Conservation (phyloP, 768 basidiomycete genomes). For the Naganishia vaughanmartiniae region DNA sequence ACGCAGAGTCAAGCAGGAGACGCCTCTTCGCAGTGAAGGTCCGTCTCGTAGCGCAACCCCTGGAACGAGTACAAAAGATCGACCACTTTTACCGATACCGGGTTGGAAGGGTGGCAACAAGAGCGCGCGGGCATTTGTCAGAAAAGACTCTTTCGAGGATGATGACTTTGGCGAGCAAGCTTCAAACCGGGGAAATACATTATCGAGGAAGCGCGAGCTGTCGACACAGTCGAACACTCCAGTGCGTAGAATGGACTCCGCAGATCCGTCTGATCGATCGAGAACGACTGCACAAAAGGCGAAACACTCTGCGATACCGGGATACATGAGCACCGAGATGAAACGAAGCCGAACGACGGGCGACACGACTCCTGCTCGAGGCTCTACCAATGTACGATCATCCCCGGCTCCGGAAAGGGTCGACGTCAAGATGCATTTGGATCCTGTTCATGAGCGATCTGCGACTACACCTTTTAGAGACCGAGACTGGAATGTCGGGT, state of each 20-base stretch:
- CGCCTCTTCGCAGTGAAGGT: neutral
- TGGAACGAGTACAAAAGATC: constrained; percentile 1
- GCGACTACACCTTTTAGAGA: neutral
- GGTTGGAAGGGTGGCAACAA: constrained; percentile 16
- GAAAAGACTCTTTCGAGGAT: constrained; percentile 9
- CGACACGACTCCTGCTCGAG: neutral
- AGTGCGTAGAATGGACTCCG: neutral
- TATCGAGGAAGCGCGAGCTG: neutral
- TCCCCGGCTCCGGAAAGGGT: neutral
- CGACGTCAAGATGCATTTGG: constrained; percentile 1
- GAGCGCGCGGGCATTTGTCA: constrained; percentile 3
- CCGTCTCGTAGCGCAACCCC: neutral
- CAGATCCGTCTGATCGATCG: neutral
- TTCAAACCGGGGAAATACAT: neutral
- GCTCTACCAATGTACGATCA: neutral
- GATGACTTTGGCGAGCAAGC: constrained; percentile 2
- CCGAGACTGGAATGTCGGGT: constrained; percentile 7
- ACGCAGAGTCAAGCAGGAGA: neutral
- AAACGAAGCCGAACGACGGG: constrained; percentile 17
- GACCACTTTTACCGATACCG: neutral
- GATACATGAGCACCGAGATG: constrained; percentile 15
- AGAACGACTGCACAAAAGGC: neutral
- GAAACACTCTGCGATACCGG: constrained; percentile 6
- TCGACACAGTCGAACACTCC: neutral
- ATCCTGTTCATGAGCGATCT: neutral